Evolutionary conservation across 495 filamentous ascomycete genomes (phyloP).

Genomic region (Cercophora samala): DNA sequence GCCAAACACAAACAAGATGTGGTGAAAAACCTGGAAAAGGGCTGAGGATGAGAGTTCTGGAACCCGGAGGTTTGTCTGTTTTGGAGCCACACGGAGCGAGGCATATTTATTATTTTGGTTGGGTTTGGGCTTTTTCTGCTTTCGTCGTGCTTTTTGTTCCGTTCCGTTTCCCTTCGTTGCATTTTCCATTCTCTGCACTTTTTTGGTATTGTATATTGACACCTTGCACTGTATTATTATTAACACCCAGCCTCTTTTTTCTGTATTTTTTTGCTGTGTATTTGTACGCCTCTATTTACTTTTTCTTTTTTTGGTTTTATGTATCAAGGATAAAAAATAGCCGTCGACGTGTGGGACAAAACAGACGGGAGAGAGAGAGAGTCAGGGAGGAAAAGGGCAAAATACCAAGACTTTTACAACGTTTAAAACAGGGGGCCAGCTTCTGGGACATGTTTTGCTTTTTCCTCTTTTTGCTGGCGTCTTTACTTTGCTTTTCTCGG

Average conservation of each 20-base stretch:
- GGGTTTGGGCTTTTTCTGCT: conserved; percentile 2
- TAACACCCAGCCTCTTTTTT: neutral
- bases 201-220: conserved; percentile 10
- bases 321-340: neutral
- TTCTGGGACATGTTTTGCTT: conserved; percentile 11
- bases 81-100: neutral
- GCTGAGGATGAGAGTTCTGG: neutral
- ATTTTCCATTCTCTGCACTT: conserved; percentile 12
- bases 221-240: conserved; percentile 2
- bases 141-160: neutral
- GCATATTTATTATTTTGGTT: conserved; percentile 9
- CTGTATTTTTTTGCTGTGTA: neutral
- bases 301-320: neutral
- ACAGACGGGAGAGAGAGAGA: neutral
- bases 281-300: neutral
- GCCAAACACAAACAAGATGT: neutral
- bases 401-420: neutral
- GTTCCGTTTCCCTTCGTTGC: conserved; percentile 5
- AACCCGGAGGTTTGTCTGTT: neutral
- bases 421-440: conserved; percentile 2
- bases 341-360: neutral
- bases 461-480: neutral
- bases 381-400: neutral
- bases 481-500: conserved; percentile 4
- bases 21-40: neutral